Evolutionary conservation across 108 stramenopile species (phyloP).

Genomic region (Cylindrotheca closterium): DNA sequence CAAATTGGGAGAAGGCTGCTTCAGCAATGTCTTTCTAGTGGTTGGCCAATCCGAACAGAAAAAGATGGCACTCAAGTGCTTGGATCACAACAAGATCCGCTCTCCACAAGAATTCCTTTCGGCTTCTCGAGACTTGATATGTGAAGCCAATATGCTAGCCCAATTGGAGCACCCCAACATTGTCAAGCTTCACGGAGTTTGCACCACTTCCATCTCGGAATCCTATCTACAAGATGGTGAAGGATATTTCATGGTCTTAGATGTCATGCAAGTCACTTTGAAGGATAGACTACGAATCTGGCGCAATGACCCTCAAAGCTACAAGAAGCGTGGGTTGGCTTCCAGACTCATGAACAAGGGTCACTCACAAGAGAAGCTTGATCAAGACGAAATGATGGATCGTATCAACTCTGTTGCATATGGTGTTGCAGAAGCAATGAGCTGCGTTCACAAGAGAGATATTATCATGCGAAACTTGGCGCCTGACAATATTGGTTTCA

Average conservation of each 20-base stretch:
- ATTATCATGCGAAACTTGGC: conserved; percentile 54
- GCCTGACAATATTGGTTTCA: conserved; percentile 58
- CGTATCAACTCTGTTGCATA: conserved; percentile 29
- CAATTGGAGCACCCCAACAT: conserved; percentile 36
- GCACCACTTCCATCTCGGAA: conserved; percentile 2
- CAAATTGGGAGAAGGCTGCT: conserved; percentile 13
- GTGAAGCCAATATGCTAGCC: conserved; percentile 29
- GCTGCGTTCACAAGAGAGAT: conserved; percentile 38
- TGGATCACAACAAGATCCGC: conserved; percentile 4
- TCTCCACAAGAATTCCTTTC: conserved; percentile 10
- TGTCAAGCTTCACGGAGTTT: conserved; percentile 23
- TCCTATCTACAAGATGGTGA: conserved; percentile 23
- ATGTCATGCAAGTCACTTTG: conserved; percentile 47
- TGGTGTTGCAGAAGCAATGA: conserved; percentile 44
- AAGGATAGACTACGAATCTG: conserved; percentile 30
- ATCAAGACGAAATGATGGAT: background rate
- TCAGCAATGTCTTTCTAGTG: conserved; percentile 18
- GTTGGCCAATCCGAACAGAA: background rate
- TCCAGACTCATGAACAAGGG: background rate
- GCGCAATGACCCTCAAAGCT: conserved; percentile 3
- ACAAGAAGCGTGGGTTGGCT: background rate
- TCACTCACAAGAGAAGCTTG: too few species aligned
- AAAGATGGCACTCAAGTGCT: conserved; percentile 13
- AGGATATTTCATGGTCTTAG: conserved; percentile 58
- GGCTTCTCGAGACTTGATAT: conserved; percentile 30